Base-by-base conservation (phyloP, 768 basidiomycete genomes). In the Amanita thiersii region DNA sequence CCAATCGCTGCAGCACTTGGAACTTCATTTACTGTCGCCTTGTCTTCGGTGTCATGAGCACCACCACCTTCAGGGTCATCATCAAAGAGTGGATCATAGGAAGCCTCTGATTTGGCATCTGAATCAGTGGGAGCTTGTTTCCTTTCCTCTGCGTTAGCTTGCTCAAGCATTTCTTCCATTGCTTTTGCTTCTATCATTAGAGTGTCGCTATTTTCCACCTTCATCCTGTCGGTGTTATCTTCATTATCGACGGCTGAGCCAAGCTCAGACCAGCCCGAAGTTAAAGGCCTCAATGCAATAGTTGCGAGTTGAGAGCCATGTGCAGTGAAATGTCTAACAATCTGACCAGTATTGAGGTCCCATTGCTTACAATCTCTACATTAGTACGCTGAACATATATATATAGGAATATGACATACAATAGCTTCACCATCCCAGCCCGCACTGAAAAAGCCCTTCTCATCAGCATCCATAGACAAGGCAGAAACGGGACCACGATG, bases 341-440 rank as follows among this genome's bases (percentile, higher is more conserved):
- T 66, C 47, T 86, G 73, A 5, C 96, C 94, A 0, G 85, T 93
- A 55, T 99, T 88, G 26, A 99, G 73, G 62, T 98, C 94, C 94
- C 96, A 98, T 78, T 97, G 88, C 94, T 98, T 40, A 33, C 8
- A 23, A 44, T 25, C 4, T 9, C 28, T 23, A 34, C 30, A 33
- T 33, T 11, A 2, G 8, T 14, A 23, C 29, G 52, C 43, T 33
- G n/a, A 37, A 34, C 43, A 26, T 34, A 34, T 8, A 14, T 34
- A 34, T 42, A 10, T 24, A 28, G 32, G 42, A n/a, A 28, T 28
- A n/a, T 28, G 15, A 70, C 86, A 59, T 58, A 91, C 92, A 33
- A 79, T 69, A 10, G 88, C 83, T 50, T 86, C 79, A 8, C 90
- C 87, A 56, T 98, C 96, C 93, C 94, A 97, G 14, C 90, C 83